A percentile compares a stretch with the other conserved stretches of the same genome.
Conservation (phyloP, 176 grass and related monocot genomes). For the Paspalum notatum region DNA sequence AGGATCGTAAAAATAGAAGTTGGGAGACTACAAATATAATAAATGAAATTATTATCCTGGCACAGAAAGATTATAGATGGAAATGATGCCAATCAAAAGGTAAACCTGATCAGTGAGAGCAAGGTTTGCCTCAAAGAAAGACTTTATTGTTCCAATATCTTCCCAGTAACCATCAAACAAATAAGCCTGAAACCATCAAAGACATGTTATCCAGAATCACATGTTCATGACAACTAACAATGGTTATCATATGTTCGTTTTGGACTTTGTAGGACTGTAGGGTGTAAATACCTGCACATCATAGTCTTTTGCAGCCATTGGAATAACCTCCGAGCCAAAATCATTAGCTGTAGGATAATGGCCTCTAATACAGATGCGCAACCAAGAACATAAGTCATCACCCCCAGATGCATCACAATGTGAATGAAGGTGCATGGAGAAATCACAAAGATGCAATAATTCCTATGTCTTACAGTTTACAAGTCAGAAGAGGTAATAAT, state of each 20-base stretch:
- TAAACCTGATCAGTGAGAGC: conserved; percentile 78
- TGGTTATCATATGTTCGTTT: background rate
- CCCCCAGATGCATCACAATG: background rate
- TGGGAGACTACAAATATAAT: conserved; percentile 55
- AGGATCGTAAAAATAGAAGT: conserved; percentile 82
- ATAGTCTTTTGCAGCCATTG: conserved; percentile 71
- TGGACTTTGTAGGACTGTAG: background rate
- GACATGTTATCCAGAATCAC: background rate
- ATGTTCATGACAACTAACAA: background rate
- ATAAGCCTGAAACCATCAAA: conserved; percentile 52
- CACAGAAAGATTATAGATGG: conserved; percentile 12
- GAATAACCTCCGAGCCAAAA: conserved; percentile 92
- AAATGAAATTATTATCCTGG: conserved; percentile 5
- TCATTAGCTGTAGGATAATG: conserved; percentile 79
- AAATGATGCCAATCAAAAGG: conserved; percentile 9
- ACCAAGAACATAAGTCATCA: background rate
- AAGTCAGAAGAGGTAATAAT: background rate
- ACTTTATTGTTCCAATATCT: conserved; percentile 87
- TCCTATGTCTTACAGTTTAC: background rate
- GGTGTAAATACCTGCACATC: conserved; percentile 63
- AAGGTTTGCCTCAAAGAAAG: conserved; percentile 86
- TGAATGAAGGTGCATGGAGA: background rate
- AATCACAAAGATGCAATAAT: conserved; percentile 7
- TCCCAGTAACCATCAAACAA: conserved; percentile 86
- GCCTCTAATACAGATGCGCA: conserved; percentile 47